Evolutionary conservation across 257 asterid species (phyloP).

Genomic region (Misopates orontium): DNA sequence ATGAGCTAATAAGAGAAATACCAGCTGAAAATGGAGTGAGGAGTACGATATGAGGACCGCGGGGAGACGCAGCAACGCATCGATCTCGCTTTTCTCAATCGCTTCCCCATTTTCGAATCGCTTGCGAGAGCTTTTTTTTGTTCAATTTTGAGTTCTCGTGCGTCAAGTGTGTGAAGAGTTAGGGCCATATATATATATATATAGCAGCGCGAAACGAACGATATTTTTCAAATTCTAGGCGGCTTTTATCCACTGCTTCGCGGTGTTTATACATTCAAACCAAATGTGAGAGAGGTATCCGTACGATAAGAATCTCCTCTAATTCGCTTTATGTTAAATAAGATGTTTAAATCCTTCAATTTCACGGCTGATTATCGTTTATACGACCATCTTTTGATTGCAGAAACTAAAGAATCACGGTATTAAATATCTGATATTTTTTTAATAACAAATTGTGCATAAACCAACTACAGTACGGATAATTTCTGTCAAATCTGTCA

Average conservation of each 20-base stretch:
- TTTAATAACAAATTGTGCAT: too few relatives aligned
- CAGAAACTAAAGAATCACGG: too few relatives aligned
- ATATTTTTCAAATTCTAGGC: conserved; percentile 33
- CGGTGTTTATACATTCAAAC: neutral
- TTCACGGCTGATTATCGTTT: too few relatives aligned
- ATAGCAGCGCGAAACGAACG: conserved; percentile 38
- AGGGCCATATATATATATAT: conserved; percentile 25
- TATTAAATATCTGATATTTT: too few relatives aligned
- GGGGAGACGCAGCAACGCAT: conserved; percentile 88
- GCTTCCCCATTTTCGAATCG: conserved; percentile 62
- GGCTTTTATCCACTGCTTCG: conserved; percentile 1
- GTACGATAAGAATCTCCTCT: too few relatives aligned
- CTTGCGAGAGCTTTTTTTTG: neutral
- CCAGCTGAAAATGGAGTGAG: conserved; percentile 78
- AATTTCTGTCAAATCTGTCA: too few relatives aligned
- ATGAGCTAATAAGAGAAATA: conserved; percentile 23
- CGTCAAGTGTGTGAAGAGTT: conserved; percentile 34
- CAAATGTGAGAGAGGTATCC: too few relatives aligned
- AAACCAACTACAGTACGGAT: too few relatives aligned
- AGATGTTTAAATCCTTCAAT: too few relatives aligned
- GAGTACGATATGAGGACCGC: conserved; percentile 37
- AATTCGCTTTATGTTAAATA: too few relatives aligned
- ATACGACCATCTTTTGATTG: too few relatives aligned
- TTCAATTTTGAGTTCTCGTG: neutral
- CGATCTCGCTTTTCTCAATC: conserved; percentile 68